Base-by-base conservation (phyloP, 352 stramenopile genomes). In the Globisporangium carolinianum region DNA sequence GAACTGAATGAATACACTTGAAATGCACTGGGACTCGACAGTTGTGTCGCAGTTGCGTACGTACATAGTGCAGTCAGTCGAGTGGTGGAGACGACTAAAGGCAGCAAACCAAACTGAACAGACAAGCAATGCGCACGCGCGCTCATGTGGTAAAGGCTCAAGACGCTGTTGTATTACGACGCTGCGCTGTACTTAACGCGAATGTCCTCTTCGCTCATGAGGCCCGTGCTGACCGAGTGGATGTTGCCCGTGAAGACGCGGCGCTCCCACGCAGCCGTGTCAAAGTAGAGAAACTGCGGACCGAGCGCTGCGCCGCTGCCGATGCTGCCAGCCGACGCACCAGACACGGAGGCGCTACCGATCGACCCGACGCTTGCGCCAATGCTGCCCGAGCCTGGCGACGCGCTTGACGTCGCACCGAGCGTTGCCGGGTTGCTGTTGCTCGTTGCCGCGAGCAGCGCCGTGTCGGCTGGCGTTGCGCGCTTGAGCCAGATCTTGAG, bases 401-500 rank as follows among this genome's bases (percentile, higher is more conserved):
- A 67, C 36, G 51, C 53, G 8, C 51, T 47, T 2, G 62, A 67
- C 47, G 61, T 55, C 39, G 63, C 67, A 41, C 11, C n/a, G 45
- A 73, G 51, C 50, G 50, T 36, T 46, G 39, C 37, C 48, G 48
- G 38, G 6, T 17, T 47, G 57, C 63, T 72, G 43, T 63, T 58
- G 39, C 58, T 59, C 24, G 51, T 51, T 14, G 58, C 58, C 41
- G 58, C 58, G 47, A 91, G 65, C 53, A 88, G 68, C 58, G 83
- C 79, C 35, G 74, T 64, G 63, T 92, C 79, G 24, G 82, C 68
- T 3, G 76, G 56, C 50, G 82, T 79, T 18, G 80, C 78, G 11
- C 83, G 78, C 72, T 98, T 98, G 60, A 98, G 95, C 97, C 97
- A 99, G 39, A 98, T 85, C 75, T 98, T 98, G 48, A 98, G 77